Evolutionary conservation across 1,139 yeast genomes (phyloP), one percentile per base, ranked within the genome.

Genomic region (Sugiyamaella pinicola): DNA sequence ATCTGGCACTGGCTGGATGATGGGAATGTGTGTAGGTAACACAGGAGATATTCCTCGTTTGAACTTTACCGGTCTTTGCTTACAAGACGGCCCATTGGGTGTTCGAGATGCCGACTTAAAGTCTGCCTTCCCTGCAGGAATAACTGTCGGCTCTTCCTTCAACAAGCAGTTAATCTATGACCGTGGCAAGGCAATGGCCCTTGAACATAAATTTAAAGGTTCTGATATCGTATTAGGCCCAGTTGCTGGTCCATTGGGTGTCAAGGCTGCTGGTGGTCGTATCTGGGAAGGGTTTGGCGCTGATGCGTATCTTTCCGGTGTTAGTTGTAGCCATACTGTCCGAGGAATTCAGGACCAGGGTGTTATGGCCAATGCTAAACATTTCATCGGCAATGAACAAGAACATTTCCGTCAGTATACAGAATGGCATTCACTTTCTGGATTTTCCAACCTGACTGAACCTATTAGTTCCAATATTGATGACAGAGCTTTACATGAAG

Each of bases 231-330:
- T 78, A 37, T 71, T 83, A 35, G 87, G 86, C 2, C 88, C 88
- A 10, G 75, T 78, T 2, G 71, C 81, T 47, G 85, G 85, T 0
- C 87, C 87, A 12, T 73, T 82, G 49, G 87, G 87, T 0, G 69
- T 74, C 39, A 80, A 80, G 60, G 85, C 85, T 2, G 78, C 77
- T 37, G 86, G 83, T 6, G 87, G 87, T 2, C 71, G 87, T 60
- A 80, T 78, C 66, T 82, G 85, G 84, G 87, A 83, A 66, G 77
- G 83, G 34, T 82, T 82, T 67, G 84, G 85, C 0, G 70, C 83
- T 6, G 87, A 83, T 61, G 85, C 87, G 0, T 81, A 81, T 57
- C 69, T 82, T 49, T 82, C 80, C 61, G 87, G 87, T 10, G 69
- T 76, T 15, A 77, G 76, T 2, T 83, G 82, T 6, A 78, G 78